Base-by-base conservation (phyloP, 2,329 filamentous ascomycete genomes). In the Pseudopyricularia javanii region DNA sequence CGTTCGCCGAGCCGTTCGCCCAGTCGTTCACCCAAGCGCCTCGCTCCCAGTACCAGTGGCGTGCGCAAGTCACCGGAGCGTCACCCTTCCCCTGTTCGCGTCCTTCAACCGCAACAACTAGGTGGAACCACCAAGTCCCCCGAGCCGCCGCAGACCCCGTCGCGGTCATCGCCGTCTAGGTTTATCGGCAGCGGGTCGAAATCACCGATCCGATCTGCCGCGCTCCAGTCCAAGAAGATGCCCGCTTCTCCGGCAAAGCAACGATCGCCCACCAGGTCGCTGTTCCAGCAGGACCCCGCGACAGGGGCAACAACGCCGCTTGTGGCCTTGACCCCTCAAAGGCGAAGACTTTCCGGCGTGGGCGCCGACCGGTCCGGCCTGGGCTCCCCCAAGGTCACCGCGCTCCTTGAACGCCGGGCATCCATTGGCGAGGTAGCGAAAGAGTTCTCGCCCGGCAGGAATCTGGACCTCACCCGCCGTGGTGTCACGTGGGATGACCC, bases 341-440 rank as follows among this genome's bases (percentile, higher is more conserved):
- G 65, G 34, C 75, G 83, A 28, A 72, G 74, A 47, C 77, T 83
- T 15, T 85, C 84, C 14, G 85, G 85, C 0, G 62, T 90, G 56
- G 85, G 86, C 22, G 78, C 80, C 56, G 86, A 88, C 59, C 79
- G 79, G 57, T 70, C 76, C 56, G 87, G 86, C 0, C 75, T 91
- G 53, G 87, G 88, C 7, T 91, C 88, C 1, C 88, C 87, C 5
- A 81, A 80, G 51, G 78, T 91, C 52, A 75, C 85, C 22, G 84
- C 81, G 28, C 73, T 90, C 32, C 75, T 91, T 33, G 85, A 87
- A 57, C 79, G 82, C 33, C 79, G 88, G 49, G 76, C 73, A 47
- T 90, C 86, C 1, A 84, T 91, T 55, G 79, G 84, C 22, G 83
- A 91, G 43, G 71, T 78, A 22, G 79, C 83, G 2, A 70, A 72